Percentiles rank a stretch among this genome's conserved stretches.
These are phyloP conservation scores for Hordeum vulgare DNA, from an alignment of 176 grass and related monocot species.

Conservation along the genomic window MorexV3_pseudomolecules_assembly NC_058521.1:37918224-37918723, in stretches of 20 bases:
- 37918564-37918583: constrained; percentile 69
- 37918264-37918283: too few relatives aligned
- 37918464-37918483: neutral
- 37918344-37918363: neutral
- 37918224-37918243: too few relatives aligned
- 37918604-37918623: constrained; percentile 17
- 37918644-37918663: constrained; percentile 61
- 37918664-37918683: constrained; percentile 86
- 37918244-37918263: too few relatives aligned
- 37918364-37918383: neutral
- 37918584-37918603: constrained; percentile 51
- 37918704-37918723: constrained; percentile 41
- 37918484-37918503: neutral
- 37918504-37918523: neutral
- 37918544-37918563: constrained; percentile 10
- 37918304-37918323: too few relatives aligned
- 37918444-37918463: neutral
- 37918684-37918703: constrained; percentile 28
- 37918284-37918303: too few relatives aligned
- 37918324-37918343: too few relatives aligned
- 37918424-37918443: neutral
- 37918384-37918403: neutral
- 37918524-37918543: neutral
- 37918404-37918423: neutral
- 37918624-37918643: constrained; percentile 71